Evolutionary conservation across 1,284 basidiomycete genomes (phyloP).

Genomic region (Wallemia mellicola): DNA sequence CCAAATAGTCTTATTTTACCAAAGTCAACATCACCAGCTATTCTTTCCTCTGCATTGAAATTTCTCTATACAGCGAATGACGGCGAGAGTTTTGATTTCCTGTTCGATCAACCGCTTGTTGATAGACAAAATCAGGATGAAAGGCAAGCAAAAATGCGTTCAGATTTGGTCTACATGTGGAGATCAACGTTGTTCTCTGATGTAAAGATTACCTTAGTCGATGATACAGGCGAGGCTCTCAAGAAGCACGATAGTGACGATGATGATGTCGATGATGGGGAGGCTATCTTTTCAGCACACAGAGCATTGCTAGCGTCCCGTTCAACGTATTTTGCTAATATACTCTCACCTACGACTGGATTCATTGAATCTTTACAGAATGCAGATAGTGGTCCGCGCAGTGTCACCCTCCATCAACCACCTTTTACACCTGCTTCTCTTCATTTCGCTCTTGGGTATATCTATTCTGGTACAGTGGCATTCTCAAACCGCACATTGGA

Average conservation of each 20-base stretch:
- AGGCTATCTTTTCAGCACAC: constrained; percentile 64
- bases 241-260: constrained; percentile 4
- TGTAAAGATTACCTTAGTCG: constrained; percentile 42
- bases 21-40: neutral
- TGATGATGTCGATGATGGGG: constrained; percentile 30
- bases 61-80: neutral
- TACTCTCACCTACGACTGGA: constrained; percentile 18
- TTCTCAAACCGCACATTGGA: constrained; percentile 83
- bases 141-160: constrained; percentile 17
- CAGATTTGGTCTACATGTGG: constrained; percentile 91
- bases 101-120: neutral
- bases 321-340: constrained; percentile 55
- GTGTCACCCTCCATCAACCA: constrained; percentile 48
- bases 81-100: neutral
- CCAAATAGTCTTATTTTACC: neutral
- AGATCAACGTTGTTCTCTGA: constrained; percentile 70
- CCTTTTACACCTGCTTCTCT: constrained; percentile 83
- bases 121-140: neutral
- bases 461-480: constrained; percentile 74
- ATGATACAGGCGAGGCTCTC: constrained; percentile 17
- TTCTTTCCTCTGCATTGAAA: neutral
- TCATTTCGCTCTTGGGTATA: constrained; percentile 76
- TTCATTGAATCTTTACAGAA: neutral
- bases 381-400: constrained; percentile 21
- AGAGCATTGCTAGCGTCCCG: constrained; percentile 71